Conservation (phyloP, 169 alveolate genomes). For the Theileria annulata region DNA sequence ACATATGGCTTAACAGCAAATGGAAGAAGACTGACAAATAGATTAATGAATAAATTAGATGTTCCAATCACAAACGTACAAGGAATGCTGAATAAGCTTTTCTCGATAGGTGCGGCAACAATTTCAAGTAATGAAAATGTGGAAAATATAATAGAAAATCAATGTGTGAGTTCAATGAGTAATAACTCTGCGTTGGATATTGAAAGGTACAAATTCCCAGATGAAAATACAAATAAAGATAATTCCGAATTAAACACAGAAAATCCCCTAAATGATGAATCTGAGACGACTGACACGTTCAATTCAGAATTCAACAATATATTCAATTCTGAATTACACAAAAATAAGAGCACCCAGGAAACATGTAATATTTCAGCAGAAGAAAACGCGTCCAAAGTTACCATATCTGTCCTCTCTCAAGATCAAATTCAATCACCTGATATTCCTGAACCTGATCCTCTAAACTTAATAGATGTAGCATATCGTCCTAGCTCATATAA, state of each 20-base stretch:
- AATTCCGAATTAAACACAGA: background rate
- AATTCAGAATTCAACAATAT: background rate
- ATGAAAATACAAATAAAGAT: background rate
- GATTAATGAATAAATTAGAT: slow-evolving; percentile 36
- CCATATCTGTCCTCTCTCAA: background rate
- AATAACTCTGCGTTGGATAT: background rate
- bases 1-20: slow-evolving; percentile 39
- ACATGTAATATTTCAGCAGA: background rate
- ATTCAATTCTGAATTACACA: background rate
- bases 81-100: background rate
- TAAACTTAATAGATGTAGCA: background rate
- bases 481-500: background rate
- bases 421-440: background rate
- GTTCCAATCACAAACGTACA: slow-evolving; percentile 22
- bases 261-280: background rate
- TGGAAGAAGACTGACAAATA: slow-evolving; percentile 37
- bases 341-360: background rate
- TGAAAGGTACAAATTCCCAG: background rate
- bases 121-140: background rate
- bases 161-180: background rate
- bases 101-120: background rate
- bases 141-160: background rate
- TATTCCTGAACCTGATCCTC: background rate
- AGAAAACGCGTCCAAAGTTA: background rate
- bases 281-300: background rate